Base-by-base conservation (phyloP, 345 rosid species). In the Noccaea caerulescens region DNA sequence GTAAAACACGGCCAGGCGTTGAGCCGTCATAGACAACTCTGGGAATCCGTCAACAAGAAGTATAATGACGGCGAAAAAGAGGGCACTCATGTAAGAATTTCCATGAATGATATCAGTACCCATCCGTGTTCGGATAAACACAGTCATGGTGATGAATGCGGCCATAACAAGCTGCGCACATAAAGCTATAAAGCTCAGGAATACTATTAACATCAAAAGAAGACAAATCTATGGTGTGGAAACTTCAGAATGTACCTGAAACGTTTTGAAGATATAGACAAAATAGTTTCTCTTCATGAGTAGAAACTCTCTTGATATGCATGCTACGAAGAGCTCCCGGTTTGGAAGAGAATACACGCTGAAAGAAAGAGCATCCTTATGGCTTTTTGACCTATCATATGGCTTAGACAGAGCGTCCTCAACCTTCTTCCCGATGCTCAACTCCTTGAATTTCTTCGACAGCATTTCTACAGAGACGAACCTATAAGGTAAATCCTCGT, bases 221-320 rank as follows among this genome's bases (percentile, higher is more conserved):
- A 39, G 59, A 43, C 57, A 63, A 14, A 61, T 27, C 30, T 3
- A 27, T 27, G 30, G 30, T n/a, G 43, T 43, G 37, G 39, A 38
- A 76, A 42, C 49, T 56, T 47, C 11, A 12, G 0, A 36, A n/a
- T 20, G 57, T 56, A 87, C 87, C 72, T 83, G 87, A 46, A 0
- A 7, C 1, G 81, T 67, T 72, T 79, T 86, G 82, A 90, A 92
- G 30, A 85, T 69, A 72, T 92, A 90, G 81, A 88, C 76, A 65
- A 92, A 90, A 0, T 89, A 88, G 77, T 90, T 90, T 71, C 98
- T 87, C 86, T 90, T 92, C 95, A 92, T 92, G 44, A 92, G 88
- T 76, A 90, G 78, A 72, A 55, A 64, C 76, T 92, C 98, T 81
- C 95, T 82, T 10, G 88, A 78, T 42, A 84, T 61, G 86, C 96